Evolutionary conservation across 2,329 filamentous ascomycete species (phyloP), one percentile per base, ranked within the genome.

Genomic region (Verticillium klebahnii): DNA sequence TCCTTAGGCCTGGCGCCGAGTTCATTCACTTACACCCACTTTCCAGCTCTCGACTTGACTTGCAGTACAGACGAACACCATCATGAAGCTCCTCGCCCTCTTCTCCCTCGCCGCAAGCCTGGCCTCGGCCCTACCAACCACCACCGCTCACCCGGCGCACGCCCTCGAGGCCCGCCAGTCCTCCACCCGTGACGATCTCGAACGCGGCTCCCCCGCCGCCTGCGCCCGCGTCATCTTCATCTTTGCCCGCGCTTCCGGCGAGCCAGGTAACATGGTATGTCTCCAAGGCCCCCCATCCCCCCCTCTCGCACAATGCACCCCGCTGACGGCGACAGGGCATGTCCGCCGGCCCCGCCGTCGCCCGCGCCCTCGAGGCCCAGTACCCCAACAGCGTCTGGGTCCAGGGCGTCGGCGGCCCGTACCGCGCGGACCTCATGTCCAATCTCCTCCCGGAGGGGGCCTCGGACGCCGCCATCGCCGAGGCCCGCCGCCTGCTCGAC

Each of bases 361-460:
- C 69, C 6, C 62, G 64, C 12, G 70, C 63, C 39, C 69, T 78
- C 0, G 69, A 73, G 52, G 57, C 57, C 19, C 59, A 62, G 29
- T 73, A 71, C 39, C 19, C 14, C 19, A 60, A 55, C 11, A 62
- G 68, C 19, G 63, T 78, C 62, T 77, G 75, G 75, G 73, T 80
- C 29, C 79, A 82, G 65, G 80, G 80, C 17, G 77, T 82, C 15
- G 74, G 75, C 5, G 71, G 71, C 36, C 64, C 70, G 1, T 82
- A 82, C 68, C 68, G 61, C 2, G 78, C 77, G 0, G 65, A 65
- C 1, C 40, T 79, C 0, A 59, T 66, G 0, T 69, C 71, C 32
- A 80, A 80, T 63, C 69, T 72, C 45, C 70, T 77, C 1, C 73
- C 76, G 2, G 64, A 68, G 2, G 77, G 78, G 39, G 78, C 78